These are phyloP conservation scores for Tagetes erecta DNA, from an alignment of 129 eudicot species.

Conservation along the genomic window DNA sequence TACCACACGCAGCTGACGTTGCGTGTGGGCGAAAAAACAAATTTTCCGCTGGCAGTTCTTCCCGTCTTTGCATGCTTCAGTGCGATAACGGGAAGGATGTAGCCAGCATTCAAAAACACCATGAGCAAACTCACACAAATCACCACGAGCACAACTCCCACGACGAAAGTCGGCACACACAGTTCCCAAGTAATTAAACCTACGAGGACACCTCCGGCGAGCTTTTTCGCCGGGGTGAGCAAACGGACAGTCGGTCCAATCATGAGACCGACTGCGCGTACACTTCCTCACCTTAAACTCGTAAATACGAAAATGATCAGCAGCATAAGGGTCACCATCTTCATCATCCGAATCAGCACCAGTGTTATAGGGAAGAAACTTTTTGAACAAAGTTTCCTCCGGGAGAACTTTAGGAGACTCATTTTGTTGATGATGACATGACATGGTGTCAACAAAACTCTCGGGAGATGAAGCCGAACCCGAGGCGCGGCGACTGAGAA, in stretches of 20 bases:
- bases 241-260: conserved; percentile 42
- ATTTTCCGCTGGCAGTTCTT: conserved; percentile 35
- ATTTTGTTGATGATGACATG: conserved; percentile 14
- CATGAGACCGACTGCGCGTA: conserved; percentile 36
- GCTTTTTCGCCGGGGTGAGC: conserved; percentile 46
- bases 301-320: conserved; percentile 36
- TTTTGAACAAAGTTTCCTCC: conserved; percentile 23
- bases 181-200: conserved; percentile 34
- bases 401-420: conserved; percentile 33
- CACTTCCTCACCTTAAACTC: conserved; percentile 43
- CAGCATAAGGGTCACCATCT: conserved; percentile 27
- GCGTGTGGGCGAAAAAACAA: conserved; percentile 47
- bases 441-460: conserved; percentile 18
- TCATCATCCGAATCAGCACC: conserved; percentile 31
- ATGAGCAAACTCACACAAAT: conserved; percentile 45
- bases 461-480: conserved; percentile 22
- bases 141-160: conserved; percentile 39
- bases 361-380: conserved; percentile 22
- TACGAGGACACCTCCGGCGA: conserved; percentile 41
- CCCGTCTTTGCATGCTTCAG: conserved; percentile 45
- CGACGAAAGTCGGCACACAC: conserved; percentile 42
- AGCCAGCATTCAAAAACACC: conserved; percentile 47
- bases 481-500: conserved; percentile 54
- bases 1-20: conserved; percentile 30
- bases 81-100: conserved; percentile 42